These are phyloP conservation scores for Backusella circina DNA, from an alignment of 192 early-diverging fungal species.

Conservation along the genomic window DNA sequence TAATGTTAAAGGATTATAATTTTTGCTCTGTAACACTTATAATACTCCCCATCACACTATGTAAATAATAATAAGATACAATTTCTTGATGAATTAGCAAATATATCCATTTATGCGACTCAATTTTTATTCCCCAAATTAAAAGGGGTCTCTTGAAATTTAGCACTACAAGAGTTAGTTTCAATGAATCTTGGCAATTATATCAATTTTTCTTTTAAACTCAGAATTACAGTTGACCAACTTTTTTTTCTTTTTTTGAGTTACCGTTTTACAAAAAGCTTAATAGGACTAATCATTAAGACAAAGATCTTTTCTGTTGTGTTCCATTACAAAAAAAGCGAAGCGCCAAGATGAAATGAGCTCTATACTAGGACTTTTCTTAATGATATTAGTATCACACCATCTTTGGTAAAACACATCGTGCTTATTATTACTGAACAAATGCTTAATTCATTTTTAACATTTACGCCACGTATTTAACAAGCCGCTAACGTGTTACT, in stretches of 20 bases:
- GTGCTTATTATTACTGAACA: not conserved
- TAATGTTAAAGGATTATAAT: not conserved
- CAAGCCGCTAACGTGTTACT: not conserved
- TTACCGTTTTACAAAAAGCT: not conserved
- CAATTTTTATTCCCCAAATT: not conserved
- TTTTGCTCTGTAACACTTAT: not conserved
- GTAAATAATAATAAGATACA: not conserved
- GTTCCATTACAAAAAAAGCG: not conserved
- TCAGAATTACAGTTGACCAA: not conserved
- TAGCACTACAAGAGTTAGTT: not conserved
- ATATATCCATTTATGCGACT: not conserved
- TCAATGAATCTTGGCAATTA: not conserved
- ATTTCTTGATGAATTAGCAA: not conserved
- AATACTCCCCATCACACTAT: not conserved
- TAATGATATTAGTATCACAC: not conserved
- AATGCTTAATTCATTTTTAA: not conserved
- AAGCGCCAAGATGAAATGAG: not conserved
- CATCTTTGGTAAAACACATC: not conserved
- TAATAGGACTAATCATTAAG: not conserved
- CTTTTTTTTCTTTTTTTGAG: not conserved
- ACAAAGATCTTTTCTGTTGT: not conserved
- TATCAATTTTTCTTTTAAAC: not conserved
- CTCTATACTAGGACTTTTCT: not conserved
- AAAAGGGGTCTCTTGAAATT: not conserved
- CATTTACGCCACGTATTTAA: constrained; percentile 2